These are phyloP conservation scores for Halophytophthora polymorphica DNA, from an alignment of 352 stramenopile genomes.

Conservation along the genomic window DNA sequence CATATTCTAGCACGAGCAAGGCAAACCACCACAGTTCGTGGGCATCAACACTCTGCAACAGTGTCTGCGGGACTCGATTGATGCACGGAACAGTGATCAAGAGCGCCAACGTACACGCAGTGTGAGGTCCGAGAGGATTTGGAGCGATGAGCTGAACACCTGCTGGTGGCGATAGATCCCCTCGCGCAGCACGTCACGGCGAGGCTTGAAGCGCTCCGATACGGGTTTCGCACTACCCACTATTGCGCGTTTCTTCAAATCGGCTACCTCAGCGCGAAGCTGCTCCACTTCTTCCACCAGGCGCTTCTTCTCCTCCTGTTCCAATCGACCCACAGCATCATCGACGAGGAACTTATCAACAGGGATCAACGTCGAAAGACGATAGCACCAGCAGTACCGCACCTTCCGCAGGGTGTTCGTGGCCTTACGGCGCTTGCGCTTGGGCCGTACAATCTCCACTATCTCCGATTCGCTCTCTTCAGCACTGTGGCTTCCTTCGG, in stretches of 20 bases:
- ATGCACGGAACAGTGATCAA: background rate
- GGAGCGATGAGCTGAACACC: slow-evolving; percentile 18
- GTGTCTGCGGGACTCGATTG: too few relatives aligned
- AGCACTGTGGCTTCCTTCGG: background rate
- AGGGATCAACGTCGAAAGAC: background rate
- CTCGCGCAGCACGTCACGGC: slow-evolving; percentile 14
- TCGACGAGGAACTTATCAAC: background rate
- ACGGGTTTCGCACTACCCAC: slow-evolving; percentile 8
- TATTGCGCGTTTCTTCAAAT: slow-evolving; percentile 25
- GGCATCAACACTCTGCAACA: background rate
- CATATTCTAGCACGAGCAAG: slow-evolving; percentile 14
- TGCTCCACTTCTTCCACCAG: slow-evolving; percentile 23
- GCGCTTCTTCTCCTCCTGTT: slow-evolving; percentile 28
- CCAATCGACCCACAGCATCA: background rate
- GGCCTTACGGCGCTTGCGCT: slow-evolving; percentile 28
- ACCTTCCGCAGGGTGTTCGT: slow-evolving; percentile 32
- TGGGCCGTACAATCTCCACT: slow-evolving; percentile 3
- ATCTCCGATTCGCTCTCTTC: slow-evolving; percentile 1
- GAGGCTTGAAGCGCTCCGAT: slow-evolving; percentile 10
- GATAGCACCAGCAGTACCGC: background rate
- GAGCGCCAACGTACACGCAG: slow-evolving; percentile 19
- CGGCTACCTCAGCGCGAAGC: slow-evolving; percentile 23
- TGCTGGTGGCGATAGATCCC: slow-evolving; percentile 16
- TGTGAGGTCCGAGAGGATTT: slow-evolving; percentile 30
- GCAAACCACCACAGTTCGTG: background rate